Evolutionary conservation across 192 early-diverging fungal genomes (phyloP).

Genomic region (Linnemannia elongata): DNA sequence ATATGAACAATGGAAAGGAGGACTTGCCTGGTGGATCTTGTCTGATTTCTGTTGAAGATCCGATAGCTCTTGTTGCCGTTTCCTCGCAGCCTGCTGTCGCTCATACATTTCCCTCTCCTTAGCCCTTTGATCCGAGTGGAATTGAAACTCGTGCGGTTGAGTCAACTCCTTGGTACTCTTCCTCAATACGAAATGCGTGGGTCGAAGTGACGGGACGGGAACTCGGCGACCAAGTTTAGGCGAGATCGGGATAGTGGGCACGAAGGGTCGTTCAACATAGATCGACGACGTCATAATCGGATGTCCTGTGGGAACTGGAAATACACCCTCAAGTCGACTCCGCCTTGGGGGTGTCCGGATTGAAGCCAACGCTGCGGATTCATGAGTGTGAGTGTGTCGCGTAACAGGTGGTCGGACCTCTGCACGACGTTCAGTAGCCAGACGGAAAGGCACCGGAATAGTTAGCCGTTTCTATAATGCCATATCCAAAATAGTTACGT

Average conservation of each 20-base stretch:
- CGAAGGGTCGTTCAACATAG: background rate
- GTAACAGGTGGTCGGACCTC: conserved; percentile 13
- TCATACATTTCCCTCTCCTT: conserved; percentile 60
- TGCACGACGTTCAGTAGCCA: conserved; percentile 36
- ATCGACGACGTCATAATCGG: background rate
- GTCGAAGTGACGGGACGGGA: conserved; percentile 16
- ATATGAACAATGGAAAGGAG: background rate
- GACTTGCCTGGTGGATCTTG: conserved; percentile 26
- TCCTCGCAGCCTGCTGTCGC: conserved; percentile 59
- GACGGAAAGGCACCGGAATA: conserved; percentile 26
- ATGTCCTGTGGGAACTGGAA: conserved; percentile 11
- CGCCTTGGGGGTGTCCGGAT: background rate
- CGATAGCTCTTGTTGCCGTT: conserved; percentile 59
- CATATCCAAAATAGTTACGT: background rate
- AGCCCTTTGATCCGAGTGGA: conserved; percentile 64
- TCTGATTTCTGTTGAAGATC: conserved; percentile 43
- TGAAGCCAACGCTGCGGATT: background rate
- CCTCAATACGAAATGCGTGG: conserved; percentile 27
- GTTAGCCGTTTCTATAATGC: conserved; percentile 32
- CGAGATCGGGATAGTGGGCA: conserved; percentile 34
- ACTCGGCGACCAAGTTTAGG: conserved; percentile 33
- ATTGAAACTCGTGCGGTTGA: conserved; percentile 42
- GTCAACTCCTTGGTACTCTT: conserved; percentile 53
- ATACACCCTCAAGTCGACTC: conserved; percentile 33
- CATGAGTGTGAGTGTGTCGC: background rate